Conservation (phyloP, 345 rosid species). For the Salix koriyanagi region DNA sequence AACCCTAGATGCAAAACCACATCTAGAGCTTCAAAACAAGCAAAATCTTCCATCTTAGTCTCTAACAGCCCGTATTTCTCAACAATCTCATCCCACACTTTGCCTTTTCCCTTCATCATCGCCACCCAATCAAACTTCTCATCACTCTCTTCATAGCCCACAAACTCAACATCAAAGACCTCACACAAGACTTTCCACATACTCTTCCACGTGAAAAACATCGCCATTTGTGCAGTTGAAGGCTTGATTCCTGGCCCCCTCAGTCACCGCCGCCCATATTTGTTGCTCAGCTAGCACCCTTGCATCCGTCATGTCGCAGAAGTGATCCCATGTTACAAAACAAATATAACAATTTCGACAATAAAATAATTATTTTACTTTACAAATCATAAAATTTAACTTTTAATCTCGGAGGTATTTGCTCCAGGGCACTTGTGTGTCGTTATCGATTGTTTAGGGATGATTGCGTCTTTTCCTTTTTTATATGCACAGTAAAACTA, state of each 20-base stretch:
- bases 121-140: constrained; percentile 25
- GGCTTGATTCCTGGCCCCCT: constrained; percentile 23
- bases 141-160: constrained; percentile 26
- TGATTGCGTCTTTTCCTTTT: no score
- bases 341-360: no score
- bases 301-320: constrained; percentile 30
- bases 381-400: no score
- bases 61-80: constrained; percentile 20
- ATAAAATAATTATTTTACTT: no score
- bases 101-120: constrained; percentile 18
- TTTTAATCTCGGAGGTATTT: no score
- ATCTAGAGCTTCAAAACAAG: constrained; percentile 21
- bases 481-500: no score
- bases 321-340: constrained; percentile 29
- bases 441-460: no score
- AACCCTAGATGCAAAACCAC: constrained; percentile 21
- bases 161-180: constrained; percentile 22
- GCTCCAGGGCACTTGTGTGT: no score
- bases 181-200: constrained; percentile 28
- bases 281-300: constrained; percentile 34
- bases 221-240: constrained; percentile 40
- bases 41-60: constrained; percentile 32
- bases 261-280: constrained; percentile 25
- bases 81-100: constrained; percentile 37
- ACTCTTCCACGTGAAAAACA: constrained; percentile 30